phyloP scores from a whole-genome alignment of 768 basidiomycete species.

The Boletus subcaerulescens region DNA sequence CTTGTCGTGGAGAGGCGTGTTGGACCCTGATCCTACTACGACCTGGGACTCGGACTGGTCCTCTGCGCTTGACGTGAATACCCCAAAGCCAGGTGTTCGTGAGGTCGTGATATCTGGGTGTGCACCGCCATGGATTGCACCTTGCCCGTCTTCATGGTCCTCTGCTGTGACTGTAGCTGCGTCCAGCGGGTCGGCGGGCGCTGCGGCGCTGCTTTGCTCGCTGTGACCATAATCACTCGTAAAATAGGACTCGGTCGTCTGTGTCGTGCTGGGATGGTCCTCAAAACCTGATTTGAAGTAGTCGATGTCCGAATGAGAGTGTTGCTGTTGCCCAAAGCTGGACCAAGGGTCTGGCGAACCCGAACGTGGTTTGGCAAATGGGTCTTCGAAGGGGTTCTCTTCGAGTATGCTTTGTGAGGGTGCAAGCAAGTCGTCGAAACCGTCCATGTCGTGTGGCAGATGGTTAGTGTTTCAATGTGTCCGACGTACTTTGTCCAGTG shows the following conservation, averaged over 20 bases:
- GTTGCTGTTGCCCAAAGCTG: constrained; percentile 45
- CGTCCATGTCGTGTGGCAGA: constrained; percentile 49
- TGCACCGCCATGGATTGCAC: constrained; percentile 9
- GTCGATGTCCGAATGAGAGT: constrained; percentile 23
- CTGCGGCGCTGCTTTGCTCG: constrained; percentile 17
- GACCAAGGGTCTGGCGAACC: constrained; percentile 77
- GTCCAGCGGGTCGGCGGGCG: constrained; percentile 41
- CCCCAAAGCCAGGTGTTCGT: constrained; percentile 50
- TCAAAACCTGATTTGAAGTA: constrained; percentile 29
- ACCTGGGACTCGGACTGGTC: constrained; percentile 20
- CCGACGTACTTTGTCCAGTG: too few relatives aligned
- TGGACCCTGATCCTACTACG: constrained; percentile 7
- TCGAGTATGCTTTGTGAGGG: constrained; percentile 61
- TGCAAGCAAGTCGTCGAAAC: constrained; percentile 73
- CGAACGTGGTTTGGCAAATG: constrained; percentile 60
- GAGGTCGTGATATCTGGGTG: constrained; percentile 12
- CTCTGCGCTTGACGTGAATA: constrained; percentile 27
- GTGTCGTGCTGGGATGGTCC: constrained; percentile 22
- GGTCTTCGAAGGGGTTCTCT: constrained; percentile 74
- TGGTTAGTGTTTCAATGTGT: background rate
- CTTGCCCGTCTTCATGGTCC: constrained; percentile 31
- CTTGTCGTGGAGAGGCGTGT: constrained; percentile 15
- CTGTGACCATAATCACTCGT: constrained; percentile 34
- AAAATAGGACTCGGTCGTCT: constrained; percentile 36
- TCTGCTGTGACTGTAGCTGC: constrained; percentile 33